A percentile compares a stretch with the other conserved stretches of the same genome.
Conservation (phyloP, 1,284 basidiomycete species). For the Pholiota adiposa region DNA sequence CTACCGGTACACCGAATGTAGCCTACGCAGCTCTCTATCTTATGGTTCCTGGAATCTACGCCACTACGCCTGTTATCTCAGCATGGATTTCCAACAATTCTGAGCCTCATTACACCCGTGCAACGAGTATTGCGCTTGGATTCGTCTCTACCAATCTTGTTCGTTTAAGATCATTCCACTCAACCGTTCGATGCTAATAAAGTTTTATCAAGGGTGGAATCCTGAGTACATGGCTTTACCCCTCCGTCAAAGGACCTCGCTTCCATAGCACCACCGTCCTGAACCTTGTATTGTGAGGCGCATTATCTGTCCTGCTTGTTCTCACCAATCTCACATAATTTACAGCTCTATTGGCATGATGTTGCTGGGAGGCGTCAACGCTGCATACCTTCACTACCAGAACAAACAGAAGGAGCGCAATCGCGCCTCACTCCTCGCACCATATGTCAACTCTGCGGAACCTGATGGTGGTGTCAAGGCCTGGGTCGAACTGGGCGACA, state of each 20-base stretch:
- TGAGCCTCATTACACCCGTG: slow-evolving; percentile 55
- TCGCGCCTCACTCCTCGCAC: slow-evolving; percentile 33
- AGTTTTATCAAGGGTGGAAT: slow-evolving; percentile 33
- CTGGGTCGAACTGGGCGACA: slow-evolving; percentile 41
- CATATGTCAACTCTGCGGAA: slow-evolving; percentile 31
- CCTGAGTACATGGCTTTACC: slow-evolving; percentile 43
- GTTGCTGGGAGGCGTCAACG: slow-evolving; percentile 23
- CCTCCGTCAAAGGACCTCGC: slow-evolving; percentile 37
- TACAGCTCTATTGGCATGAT: slow-evolving; percentile 14
- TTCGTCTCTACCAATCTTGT: slow-evolving; percentile 52
- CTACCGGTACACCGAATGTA: slow-evolving; percentile 29
- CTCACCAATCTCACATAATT: slow-evolving; percentile 14
- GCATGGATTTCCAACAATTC: slow-evolving; percentile 65
- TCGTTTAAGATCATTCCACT: background rate
- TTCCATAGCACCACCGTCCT: slow-evolving; percentile 40
- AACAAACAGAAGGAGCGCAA: slow-evolving; percentile 33
- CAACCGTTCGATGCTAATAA: background rate
- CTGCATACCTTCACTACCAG: slow-evolving; percentile 30
- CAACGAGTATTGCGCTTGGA: slow-evolving; percentile 51
- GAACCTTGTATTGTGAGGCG: slow-evolving; percentile 37
- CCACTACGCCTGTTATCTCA: slow-evolving; percentile 44
- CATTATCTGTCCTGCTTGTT: background rate
- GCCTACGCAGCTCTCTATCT: slow-evolving; percentile 56
- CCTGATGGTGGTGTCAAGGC: slow-evolving; percentile 32
- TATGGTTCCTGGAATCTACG: slow-evolving; percentile 50